Conservation (phyloP, 176 grass and related monocot genomes). For the Ensete glaucum region DNA sequence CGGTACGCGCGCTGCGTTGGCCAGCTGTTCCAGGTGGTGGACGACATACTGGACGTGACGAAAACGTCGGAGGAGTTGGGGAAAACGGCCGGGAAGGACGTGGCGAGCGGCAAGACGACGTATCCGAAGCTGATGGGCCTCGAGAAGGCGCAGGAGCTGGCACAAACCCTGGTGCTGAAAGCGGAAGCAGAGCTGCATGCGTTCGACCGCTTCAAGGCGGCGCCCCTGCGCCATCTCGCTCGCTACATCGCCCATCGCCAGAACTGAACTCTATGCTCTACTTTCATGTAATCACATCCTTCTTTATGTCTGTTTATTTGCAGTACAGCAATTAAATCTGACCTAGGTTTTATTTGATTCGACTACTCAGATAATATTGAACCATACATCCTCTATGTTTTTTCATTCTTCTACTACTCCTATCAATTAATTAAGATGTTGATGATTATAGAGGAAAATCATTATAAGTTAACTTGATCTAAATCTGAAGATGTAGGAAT, state of each 20-base stretch:
- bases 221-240: constrained; percentile 36
- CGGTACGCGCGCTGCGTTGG: constrained; percentile 31
- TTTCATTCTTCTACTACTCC: too few species aligned
- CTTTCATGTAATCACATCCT: too few species aligned
- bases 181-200: constrained; percentile 33
- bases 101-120: constrained; percentile 30
- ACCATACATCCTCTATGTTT: too few species aligned
- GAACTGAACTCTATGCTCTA: not conserved
- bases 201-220: constrained; percentile 20
- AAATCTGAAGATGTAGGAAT: too few species aligned
- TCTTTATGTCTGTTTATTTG: too few species aligned
- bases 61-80: constrained; percentile 38
- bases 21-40: constrained; percentile 36
- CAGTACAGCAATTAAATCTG: too few species aligned
- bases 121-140: constrained; percentile 38
- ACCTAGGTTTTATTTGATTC: too few species aligned
- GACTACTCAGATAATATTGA: too few species aligned
- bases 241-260: constrained; percentile 31
- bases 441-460: too few species aligned
- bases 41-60: constrained; percentile 48
- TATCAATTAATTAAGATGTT: too few species aligned
- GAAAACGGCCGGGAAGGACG: constrained; percentile 45
- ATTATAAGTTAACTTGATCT: too few species aligned
- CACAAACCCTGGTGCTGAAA: constrained; percentile 2
- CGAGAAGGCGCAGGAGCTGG: constrained; percentile 25